phyloP scores from a whole-genome alignment of 345 rosid genomes.

The Gynandropsis gynandra region DNA sequence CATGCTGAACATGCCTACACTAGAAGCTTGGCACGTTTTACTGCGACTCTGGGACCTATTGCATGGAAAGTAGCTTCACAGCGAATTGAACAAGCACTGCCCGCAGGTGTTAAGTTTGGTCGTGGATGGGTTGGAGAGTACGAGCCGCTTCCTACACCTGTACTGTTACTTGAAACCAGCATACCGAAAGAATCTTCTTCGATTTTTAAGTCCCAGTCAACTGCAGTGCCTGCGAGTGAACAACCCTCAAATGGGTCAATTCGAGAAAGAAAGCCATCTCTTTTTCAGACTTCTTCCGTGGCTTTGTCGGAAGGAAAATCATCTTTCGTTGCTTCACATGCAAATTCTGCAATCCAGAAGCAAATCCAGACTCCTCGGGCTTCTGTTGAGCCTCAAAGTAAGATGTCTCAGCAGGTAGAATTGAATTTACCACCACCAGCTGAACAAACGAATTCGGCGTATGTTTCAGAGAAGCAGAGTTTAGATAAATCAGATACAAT shows the following conservation, averaged over 20 bases:
- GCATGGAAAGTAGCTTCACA: constrained; percentile 83
- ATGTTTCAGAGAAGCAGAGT: constrained; percentile 34
- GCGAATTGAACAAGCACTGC: constrained; percentile 66
- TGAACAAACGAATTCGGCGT: constrained; percentile 36
- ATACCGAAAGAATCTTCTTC: constrained; percentile 34
- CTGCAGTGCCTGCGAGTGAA: constrained; percentile 29
- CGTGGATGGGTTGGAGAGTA: constrained; percentile 91
- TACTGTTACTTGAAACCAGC: constrained; percentile 47
- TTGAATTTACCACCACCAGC: constrained; percentile 63
- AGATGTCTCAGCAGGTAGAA: constrained; percentile 64
- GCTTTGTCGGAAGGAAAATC: constrained; percentile 33
- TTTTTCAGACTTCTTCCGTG: constrained; percentile 31
- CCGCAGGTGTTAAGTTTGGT: constrained; percentile 63
- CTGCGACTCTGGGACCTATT: constrained; percentile 74
- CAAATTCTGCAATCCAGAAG: constrained; percentile 29
- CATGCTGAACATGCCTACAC: constrained; percentile 79
- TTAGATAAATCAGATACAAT: constrained; percentile 32
- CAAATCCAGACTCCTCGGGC: constrained; percentile 34
- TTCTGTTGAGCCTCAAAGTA: constrained; percentile 35
- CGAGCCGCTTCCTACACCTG: constrained; percentile 82
- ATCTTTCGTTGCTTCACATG: constrained; percentile 32
- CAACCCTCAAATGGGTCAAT: constrained; percentile 22
- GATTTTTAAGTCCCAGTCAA: constrained; percentile 29
- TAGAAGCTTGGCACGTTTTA: constrained; percentile 78
- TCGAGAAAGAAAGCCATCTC: constrained; percentile 35